Percentiles rank a stretch among this genome's conserved stretches.
Conservation (phyloP, 2,329 filamentous ascomycete genomes). For the Ophiostoma novo-ulmi region DNA sequence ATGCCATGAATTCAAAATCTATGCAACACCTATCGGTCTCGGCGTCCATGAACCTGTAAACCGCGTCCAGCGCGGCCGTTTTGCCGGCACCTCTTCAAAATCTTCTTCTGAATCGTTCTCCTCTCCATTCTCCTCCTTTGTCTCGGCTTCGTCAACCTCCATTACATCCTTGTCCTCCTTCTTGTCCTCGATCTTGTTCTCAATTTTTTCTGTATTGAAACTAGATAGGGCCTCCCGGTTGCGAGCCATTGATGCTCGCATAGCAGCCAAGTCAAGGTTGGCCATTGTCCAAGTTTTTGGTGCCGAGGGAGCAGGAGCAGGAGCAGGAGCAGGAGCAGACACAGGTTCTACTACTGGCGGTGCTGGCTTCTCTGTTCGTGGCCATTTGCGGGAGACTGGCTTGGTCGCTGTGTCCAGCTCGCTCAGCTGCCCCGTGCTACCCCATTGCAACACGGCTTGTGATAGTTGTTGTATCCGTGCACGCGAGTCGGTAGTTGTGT, state of each 20-base stretch:
- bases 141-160: constrained; percentile 15
- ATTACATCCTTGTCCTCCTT: constrained; percentile 8
- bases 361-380: background rate
- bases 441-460: constrained; percentile 31
- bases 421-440: constrained; percentile 16
- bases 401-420: background rate
- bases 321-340: background rate
- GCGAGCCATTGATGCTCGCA: constrained; percentile 21
- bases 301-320: background rate
- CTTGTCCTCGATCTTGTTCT: background rate
- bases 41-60: constrained; percentile 52
- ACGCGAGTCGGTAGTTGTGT: constrained; percentile 22
- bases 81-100: constrained; percentile 26
- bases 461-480: constrained; percentile 10
- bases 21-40: constrained; percentile 50
- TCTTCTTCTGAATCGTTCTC: constrained; percentile 17
- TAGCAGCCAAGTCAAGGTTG: constrained; percentile 21
- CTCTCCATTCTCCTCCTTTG: constrained; percentile 21
- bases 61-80: constrained; percentile 44
- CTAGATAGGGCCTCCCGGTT: constrained; percentile 19
- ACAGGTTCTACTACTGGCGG: background rate
- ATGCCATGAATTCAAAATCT: background rate
- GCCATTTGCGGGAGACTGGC: background rate
- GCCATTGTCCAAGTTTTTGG: constrained; percentile 17
- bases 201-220: background rate